Evolutionary conservation across 495 filamentous ascomycete species (phyloP), one percentile per base, ranked within the genome.

Genomic region (Aspergillus sparsus): DNA sequence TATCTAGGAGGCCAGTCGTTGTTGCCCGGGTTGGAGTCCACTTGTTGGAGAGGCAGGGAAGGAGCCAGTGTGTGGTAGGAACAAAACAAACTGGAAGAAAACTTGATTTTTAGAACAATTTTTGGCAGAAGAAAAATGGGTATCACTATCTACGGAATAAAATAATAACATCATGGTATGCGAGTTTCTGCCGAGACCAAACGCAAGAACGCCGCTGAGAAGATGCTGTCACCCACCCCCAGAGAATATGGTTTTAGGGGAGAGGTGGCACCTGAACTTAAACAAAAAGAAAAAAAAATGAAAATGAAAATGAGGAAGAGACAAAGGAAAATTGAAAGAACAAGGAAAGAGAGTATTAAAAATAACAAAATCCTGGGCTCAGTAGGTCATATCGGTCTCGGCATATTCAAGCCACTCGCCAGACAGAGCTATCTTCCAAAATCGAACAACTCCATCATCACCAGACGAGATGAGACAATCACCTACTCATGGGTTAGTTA

Each of bases 381-480:
- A 66, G 39, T 72, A 67, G 27, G 68, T 67, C 74, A 80, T 69
- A 36, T 79, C 74, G 2, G 76, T 76, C 59, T 81, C 79, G 6
- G 80, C 80, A 62, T 75, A 83, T 55, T 82, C 80, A 16, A 82
- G 68, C 76, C 77, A 83, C 57, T 79, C 73, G 15, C 78, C 79
- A 16, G 72, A 71, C 36, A 82, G 42, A 18, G 71, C 73, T 55
- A 77, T 77, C 57, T 80, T 83, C 81, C 81, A 83, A 51, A 83
- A 76, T 37, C 80, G 77, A 33, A 80, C 75, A 35, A 67, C 67
- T 4, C 80, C 79, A 61, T 80, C 76, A 45, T 82, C 79, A 1
- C 81, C 80, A 4, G 77, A 77, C 10, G 80, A 80, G 11, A 81
- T 77, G 31, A 83, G 68, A 31, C 73, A 74, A 60, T 80, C 79